Evolutionary conservation across 345 rosid species (phyloP).

Genomic region (Schrenkiella parvula): DNA sequence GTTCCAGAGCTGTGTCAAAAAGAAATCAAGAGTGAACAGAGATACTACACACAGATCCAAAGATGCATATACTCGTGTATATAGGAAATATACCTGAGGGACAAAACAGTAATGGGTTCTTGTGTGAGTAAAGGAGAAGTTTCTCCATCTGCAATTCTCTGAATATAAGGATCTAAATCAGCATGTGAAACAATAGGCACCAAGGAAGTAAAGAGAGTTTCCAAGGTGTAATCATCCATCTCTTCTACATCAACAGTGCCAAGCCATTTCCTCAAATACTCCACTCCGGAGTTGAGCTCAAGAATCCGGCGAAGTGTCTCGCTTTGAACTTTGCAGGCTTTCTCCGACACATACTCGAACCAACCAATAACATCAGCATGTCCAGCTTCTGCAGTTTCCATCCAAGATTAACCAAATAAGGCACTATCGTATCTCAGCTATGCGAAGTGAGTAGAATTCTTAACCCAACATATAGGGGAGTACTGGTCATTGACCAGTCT

Average conservation of each 20-base stretch:
- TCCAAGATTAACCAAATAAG: constrained; percentile 13
- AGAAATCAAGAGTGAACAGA: neutral
- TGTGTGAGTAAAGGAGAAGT: constrained; percentile 66
- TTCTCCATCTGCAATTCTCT: constrained; percentile 86
- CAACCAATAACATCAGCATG: constrained; percentile 52
- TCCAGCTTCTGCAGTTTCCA: constrained; percentile 22
- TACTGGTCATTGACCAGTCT: constrained; percentile 21
- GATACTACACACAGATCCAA: neutral
- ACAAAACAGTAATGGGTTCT: constrained; percentile 60
- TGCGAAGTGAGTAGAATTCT: constrained; percentile 1
- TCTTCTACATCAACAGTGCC: constrained; percentile 43
- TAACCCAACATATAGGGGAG: constrained; percentile 20
- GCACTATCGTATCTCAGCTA: neutral
- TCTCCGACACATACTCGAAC: constrained; percentile 58
- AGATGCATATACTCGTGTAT: neutral
- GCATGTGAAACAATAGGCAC: constrained; percentile 85
- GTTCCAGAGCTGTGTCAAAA: constrained; percentile 70
- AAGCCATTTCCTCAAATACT: constrained; percentile 65
- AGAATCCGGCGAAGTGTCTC: constrained; percentile 74
- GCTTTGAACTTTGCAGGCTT: constrained; percentile 51
- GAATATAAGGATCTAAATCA: constrained; percentile 77
- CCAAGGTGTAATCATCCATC: constrained; percentile 56
- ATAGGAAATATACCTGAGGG: constrained; percentile 55
- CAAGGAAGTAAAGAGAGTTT: constrained; percentile 57
- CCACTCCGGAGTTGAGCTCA: constrained; percentile 51